Evolutionary conservation across 768 basidiomycete species (phyloP).

Genomic region (Boletus barrowsii): DNA sequence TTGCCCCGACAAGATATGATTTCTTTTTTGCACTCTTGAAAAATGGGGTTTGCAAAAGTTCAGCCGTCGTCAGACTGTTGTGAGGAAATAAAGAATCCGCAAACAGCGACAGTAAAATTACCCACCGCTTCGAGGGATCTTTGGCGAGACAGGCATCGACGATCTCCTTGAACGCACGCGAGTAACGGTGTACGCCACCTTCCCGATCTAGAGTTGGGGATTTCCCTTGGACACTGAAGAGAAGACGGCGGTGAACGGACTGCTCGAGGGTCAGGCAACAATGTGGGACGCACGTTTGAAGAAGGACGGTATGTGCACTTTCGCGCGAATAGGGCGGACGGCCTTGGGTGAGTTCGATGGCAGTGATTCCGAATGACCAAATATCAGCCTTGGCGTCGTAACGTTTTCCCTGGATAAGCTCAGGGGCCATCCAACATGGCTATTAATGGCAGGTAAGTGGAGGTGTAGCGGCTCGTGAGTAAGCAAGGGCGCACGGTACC

Average conservation of each 20-base stretch:
- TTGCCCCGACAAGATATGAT: slow-evolving; percentile 69
- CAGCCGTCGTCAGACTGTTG: slow-evolving; percentile 70
- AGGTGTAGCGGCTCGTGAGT: not conserved
- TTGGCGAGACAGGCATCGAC: slow-evolving; percentile 81
- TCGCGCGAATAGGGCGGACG: slow-evolving; percentile 82
- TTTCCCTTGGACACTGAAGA: slow-evolving; percentile 63
- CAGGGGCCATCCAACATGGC: slow-evolving; percentile 98
- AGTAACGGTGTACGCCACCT: slow-evolving; percentile 70
- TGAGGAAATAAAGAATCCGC: not conserved
- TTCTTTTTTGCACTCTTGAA: slow-evolving; percentile 80
- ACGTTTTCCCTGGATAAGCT: slow-evolving; percentile 78
- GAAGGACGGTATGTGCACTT: slow-evolving; percentile 66
- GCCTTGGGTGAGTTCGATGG: slow-evolving; percentile 84
- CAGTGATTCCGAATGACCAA: slow-evolving; percentile 97
- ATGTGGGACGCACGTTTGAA: slow-evolving; percentile 58
- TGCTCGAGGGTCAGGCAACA: not conserved
- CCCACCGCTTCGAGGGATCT: slow-evolving; percentile 73
- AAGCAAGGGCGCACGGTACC: slow-evolving; percentile 61
- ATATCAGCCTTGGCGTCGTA: slow-evolving; percentile 91
- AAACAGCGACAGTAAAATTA: not conserved
- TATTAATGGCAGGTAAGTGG: slow-evolving; percentile 21
- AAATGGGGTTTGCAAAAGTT: slow-evolving; percentile 75
- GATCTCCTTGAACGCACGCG: slow-evolving; percentile 78
- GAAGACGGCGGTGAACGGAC: not conserved
- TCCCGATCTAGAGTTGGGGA: slow-evolving; percentile 76